Evolutionary conservation across 768 basidiomycete genomes (phyloP), one percentile per base, ranked within the genome.

Genomic region (Suillus clintonianus): DNA sequence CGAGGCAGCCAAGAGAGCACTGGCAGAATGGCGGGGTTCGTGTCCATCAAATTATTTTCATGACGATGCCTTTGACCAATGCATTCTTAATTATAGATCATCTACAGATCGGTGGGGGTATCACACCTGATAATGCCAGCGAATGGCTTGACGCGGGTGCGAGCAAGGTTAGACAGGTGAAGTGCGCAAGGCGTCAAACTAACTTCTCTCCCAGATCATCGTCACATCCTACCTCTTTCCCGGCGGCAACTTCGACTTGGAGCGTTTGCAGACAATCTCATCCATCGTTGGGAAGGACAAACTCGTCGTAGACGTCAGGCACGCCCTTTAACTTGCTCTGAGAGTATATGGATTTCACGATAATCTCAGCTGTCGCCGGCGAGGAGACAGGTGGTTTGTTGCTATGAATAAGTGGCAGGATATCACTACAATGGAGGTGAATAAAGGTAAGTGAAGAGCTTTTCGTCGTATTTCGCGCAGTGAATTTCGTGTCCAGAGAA

Each of bases 381-480:
- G 87, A 71, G 89, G 79, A 10, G 80, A 86, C 53, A 87, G 80
- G 65, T 99, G 97, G 97, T 81, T 94, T 39, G 91, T 99, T 14
- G 95, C 97, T 13, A 98, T 96, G 95, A 97, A 99, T 79, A 96
- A 94, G 73, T 99, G 97, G 97, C 96, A 97, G 72, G 90, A 92
- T 64, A 83, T 97, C 59, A 98, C 97, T 0, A 94, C 98, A 70
- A 94, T 94, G 89, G 89, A 93, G 70, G 91, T 99, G 19, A 89
- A 83, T 65, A 81, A 88, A 85, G 93, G 95, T 90, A 60, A 19
- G 76, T 47, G 13, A 7, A 13, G 5, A 22, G 36, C 30, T 24
- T 9, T 54, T 34, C 14, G 27, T 15, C 10, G 62, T 39, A 53
- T 48, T 59, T 37, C 37, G 59, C 51, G 8, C 36, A 42, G 45